Conservation (phyloP, 2,329 filamentous ascomycete species). For the Clonostachys rhizophaga region DNA sequence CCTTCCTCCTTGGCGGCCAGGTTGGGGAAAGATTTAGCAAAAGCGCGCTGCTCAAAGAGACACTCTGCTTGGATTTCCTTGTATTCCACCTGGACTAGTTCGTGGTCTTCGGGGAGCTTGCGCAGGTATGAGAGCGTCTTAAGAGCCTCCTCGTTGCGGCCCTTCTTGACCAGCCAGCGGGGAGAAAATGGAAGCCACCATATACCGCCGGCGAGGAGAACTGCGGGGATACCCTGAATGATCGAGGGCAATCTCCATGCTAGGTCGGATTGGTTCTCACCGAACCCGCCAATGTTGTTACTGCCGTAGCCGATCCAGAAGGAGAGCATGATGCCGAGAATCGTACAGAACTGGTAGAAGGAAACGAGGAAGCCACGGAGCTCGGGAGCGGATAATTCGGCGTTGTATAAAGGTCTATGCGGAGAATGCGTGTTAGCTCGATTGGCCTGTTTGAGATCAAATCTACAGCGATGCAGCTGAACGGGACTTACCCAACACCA, state of each 20-base stretch:
- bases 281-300: slow-evolving; percentile 37
- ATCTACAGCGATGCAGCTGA: background rate
- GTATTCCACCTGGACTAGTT: slow-evolving; percentile 9
- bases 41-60: slow-evolving; percentile 3
- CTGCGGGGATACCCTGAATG: slow-evolving; percentile 3
- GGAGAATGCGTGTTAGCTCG: background rate
- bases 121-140: slow-evolving; percentile 43
- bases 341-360: slow-evolving; percentile 15
- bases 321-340: slow-evolving; percentile 45
- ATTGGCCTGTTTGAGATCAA: background rate
- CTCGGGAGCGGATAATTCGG: slow-evolving; percentile 41
- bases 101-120: slow-evolving; percentile 8
- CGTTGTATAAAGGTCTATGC: slow-evolving; percentile 30
- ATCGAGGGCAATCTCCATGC: slow-evolving; percentile 50
- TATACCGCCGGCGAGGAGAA: slow-evolving; percentile 40
- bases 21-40: background rate
- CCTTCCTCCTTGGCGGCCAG: slow-evolving; percentile 31
- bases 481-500: slow-evolving; percentile 20
- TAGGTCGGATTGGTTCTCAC: slow-evolving; percentile 25
- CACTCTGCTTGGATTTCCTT: slow-evolving; percentile 9
- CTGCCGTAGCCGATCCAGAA: slow-evolving; percentile 59
- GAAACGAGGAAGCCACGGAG: slow-evolving; percentile 38
- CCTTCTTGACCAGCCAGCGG: slow-evolving; percentile 39
- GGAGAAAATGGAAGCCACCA: slow-evolving; percentile 54
- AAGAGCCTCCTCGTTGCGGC: slow-evolving; percentile 40